Conservation (phyloP, 306 rosid genomes). For the Corylus heterophylla region DNA sequence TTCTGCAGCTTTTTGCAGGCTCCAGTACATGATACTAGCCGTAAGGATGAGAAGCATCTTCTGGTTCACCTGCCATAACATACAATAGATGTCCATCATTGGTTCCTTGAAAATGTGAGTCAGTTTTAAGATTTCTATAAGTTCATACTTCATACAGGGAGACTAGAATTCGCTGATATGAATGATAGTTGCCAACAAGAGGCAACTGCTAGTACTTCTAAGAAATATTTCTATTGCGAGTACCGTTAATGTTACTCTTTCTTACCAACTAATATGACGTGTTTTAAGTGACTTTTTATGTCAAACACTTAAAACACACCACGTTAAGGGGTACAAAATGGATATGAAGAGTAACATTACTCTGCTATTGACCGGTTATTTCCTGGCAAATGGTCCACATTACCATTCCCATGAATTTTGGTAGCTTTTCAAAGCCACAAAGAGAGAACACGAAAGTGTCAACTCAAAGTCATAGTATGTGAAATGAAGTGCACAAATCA, state of each 20-base stretch:
- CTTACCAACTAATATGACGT: too few relatives aligned
- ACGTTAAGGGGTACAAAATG: too few relatives aligned
- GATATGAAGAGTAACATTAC: too few relatives aligned
- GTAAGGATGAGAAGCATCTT: conserved; percentile 89
- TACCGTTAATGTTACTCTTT: too few relatives aligned
- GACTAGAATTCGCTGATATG: background rate
- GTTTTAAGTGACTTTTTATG: too few relatives aligned
- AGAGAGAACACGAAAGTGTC: background rate
- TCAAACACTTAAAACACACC: too few relatives aligned
- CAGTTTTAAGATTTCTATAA: background rate
- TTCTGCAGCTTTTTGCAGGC: conserved; percentile 70
- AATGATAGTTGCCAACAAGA: background rate
- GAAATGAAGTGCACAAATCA: conserved; percentile 6
- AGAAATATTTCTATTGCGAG: background rate
- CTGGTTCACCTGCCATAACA: conserved; percentile 80
- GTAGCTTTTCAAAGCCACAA: background rate
- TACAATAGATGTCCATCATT: conserved; percentile 4
- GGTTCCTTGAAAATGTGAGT: background rate
- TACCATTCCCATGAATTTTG: background rate
- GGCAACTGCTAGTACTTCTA: background rate
- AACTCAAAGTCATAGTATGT: background rate
- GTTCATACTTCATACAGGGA: background rate
- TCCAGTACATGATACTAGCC: conserved; percentile 94
- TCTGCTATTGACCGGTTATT: background rate
- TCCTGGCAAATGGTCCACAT: background rate